A percentile compares a stretch with the other conserved stretches of the same genome.
These are phyloP conservation scores for Sparassis latifolia DNA, from an alignment of 1,284 basidiomycete genomes.

Conservation along the genomic window DNA sequence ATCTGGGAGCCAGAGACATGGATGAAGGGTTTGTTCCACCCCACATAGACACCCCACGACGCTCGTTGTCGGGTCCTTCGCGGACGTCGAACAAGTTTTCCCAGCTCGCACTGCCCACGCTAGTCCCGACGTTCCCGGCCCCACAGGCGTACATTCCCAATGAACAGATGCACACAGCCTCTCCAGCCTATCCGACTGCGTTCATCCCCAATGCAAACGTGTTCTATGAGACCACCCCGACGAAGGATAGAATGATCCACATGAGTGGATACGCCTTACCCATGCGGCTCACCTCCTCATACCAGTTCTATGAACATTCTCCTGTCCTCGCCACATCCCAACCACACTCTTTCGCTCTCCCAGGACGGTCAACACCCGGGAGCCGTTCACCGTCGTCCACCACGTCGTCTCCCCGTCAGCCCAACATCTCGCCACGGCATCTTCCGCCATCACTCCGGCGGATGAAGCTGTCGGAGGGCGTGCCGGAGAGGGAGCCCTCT, in stretches of 20 bases:
- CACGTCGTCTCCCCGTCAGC: conserved; percentile 1
- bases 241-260: conserved; percentile 16
- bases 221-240: conserved; percentile 24
- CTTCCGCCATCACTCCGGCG: conserved; percentile 6
- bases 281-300: conserved; percentile 11
- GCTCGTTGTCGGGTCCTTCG: conserved; percentile 32
- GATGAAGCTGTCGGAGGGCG: conserved; percentile 4
- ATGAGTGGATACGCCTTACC: conserved; percentile 10
- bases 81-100: conserved; percentile 17
- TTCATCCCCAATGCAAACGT: conserved; percentile 17
- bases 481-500: neutral
- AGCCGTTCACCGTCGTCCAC: neutral
- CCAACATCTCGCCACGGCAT: conserved; percentile 6
- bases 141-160: conserved; percentile 5
- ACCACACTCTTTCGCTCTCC: too few species aligned
- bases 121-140: conserved; percentile 16
- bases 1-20: conserved; percentile 7
- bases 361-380: too few species aligned
- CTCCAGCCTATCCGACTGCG: conserved; percentile 13
- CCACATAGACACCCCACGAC: conserved; percentile 26
- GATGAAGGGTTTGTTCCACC: conserved; percentile 18
- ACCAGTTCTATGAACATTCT: conserved; percentile 2
- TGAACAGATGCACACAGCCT: neutral
- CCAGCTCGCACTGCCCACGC: conserved; percentile 20
- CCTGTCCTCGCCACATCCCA: neutral